These are phyloP conservation scores for Trichosanthes truncata DNA, from an alignment of 306 rosid species.

Conservation along the genomic window DNA sequence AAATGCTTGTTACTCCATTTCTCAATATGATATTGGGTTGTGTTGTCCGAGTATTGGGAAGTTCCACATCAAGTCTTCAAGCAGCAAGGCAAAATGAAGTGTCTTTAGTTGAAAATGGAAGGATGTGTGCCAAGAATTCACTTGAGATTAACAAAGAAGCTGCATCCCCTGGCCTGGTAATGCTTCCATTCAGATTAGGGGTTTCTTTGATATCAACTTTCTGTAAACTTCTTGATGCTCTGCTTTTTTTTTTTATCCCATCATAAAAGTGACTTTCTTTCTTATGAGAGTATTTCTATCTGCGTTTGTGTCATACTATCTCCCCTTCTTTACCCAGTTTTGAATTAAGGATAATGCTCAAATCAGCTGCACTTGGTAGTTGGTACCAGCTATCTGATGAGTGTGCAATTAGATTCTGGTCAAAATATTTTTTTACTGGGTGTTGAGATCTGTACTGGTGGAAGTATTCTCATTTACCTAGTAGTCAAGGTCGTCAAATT, in stretches of 20 bases:
- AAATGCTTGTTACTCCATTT: slow-evolving; percentile 62
- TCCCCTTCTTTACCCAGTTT: not conserved
- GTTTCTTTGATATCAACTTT: not conserved
- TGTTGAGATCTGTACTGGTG: not conserved
- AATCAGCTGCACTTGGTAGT: not conserved
- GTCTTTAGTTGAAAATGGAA: slow-evolving; percentile 23
- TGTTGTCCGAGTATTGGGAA: slow-evolving; percentile 77
- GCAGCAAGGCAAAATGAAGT: slow-evolving; percentile 24
- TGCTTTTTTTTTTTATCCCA: not conserved
- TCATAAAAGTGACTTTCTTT: not conserved
- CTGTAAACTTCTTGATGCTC: not conserved
- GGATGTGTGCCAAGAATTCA: slow-evolving; percentile 10
- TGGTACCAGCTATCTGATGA: not conserved
- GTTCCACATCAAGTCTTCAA: slow-evolving; percentile 53
- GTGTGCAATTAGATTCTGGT: not conserved
- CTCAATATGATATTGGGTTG: slow-evolving; percentile 70
- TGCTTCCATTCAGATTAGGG: slow-evolving; percentile 7
- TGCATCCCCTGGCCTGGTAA: slow-evolving; percentile 38
- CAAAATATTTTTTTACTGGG: not conserved
- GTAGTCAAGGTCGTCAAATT: not conserved
- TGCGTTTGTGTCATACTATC: not conserved
- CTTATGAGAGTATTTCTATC: not conserved
- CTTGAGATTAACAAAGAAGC: slow-evolving; percentile 21
- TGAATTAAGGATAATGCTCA: not conserved
- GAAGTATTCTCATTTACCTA: not conserved